Evolutionary conservation across 306 rosid genomes (phyloP), one percentile per base, ranked within the genome.

Genomic region (Canavalia gladiata): DNA sequence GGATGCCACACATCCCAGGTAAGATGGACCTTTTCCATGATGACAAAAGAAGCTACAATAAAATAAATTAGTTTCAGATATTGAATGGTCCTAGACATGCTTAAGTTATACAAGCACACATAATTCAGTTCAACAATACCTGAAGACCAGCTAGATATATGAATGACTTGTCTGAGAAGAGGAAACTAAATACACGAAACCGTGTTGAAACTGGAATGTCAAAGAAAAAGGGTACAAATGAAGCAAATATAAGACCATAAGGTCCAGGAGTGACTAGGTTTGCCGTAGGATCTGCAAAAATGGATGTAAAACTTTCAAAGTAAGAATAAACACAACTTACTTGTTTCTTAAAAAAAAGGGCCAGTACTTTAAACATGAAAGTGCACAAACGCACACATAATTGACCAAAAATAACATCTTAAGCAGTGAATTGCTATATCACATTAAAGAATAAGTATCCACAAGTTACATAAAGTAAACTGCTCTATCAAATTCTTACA

Each of bases 181-280:
- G 87, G 75, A 90, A 74, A 58, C 97, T 92, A 84, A 85, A 89
- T 34, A 96, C 89, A 81, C 90, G 94, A 79, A 93, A 88, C 60
- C 89, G 90, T 45, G 97, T 96, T 58, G 99, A 96, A 85, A 96
- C 91, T 10, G 99, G 99, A 84, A 93, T 96, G 89, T 92, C 99
- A 79, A 96, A 87, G 98, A 96, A 92, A 84, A 96, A 96, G 51
- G 97, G 99, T 29, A 93, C 88, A 80, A 92, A 93, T 5, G 98
- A 96, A 43, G 99, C 94, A 92, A 96, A 96, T 87, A 93, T 89
- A 85, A 93, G 99, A 78, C 98, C 97, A 76, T 96, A 96, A 56
- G 99, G 99, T 66, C 99, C 99, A 39, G 99, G 90, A 11, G 92
- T 87, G 80, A 93, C 89, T 33, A 90, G 87, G 76, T 83, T 92